A percentile compares a stretch with the other conserved stretches of the same genome.
phyloP scores from a whole-genome alignment of 139 green algal species.

The Raphidocelis subcapitata region DNA sequence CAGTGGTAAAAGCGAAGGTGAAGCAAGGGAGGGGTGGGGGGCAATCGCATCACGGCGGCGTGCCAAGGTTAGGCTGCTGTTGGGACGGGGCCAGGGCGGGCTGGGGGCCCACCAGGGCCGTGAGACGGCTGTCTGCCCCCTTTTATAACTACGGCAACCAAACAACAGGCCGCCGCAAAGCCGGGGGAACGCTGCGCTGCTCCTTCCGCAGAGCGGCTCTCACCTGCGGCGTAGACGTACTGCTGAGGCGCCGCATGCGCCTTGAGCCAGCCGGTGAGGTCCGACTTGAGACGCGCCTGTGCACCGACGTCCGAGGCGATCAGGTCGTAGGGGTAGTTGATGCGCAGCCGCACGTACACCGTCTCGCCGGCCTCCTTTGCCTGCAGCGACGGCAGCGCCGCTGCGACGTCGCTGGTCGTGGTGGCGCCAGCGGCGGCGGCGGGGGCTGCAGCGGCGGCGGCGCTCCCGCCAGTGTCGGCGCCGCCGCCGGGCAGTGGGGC shows the following conservation, averaged over 20 bases:
- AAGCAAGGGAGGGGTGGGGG: neutral
- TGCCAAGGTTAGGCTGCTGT: neutral
- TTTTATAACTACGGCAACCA: neutral
- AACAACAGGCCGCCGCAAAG: neutral
- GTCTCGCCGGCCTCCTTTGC: neutral
- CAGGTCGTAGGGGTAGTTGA: slow-evolving; percentile 5
- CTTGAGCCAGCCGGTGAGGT: slow-evolving; percentile 6
- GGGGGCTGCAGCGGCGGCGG: neutral
- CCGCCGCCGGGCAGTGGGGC: neutral
- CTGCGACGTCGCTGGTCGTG: neutral
- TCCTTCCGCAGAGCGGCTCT: neutral
- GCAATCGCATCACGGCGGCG: neutral
- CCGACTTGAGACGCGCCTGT: slow-evolving; percentile 3
- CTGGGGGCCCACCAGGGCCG: neutral
- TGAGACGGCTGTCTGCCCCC: neutral
- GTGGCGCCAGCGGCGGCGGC: neutral
- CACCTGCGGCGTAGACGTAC: slow-evolving; percentile 16
- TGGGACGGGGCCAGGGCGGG: neutral
- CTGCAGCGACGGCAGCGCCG: neutral
- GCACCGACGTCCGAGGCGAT: neutral
- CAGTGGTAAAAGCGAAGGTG: neutral
- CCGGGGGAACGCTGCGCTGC: neutral
- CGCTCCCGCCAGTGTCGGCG: neutral
- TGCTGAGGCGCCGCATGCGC: neutral
- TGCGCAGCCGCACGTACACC: slow-evolving; percentile 3